Conservation (phyloP, 805 yeast genomes). For the Zygosaccharomyces gambellarensis region DNA sequence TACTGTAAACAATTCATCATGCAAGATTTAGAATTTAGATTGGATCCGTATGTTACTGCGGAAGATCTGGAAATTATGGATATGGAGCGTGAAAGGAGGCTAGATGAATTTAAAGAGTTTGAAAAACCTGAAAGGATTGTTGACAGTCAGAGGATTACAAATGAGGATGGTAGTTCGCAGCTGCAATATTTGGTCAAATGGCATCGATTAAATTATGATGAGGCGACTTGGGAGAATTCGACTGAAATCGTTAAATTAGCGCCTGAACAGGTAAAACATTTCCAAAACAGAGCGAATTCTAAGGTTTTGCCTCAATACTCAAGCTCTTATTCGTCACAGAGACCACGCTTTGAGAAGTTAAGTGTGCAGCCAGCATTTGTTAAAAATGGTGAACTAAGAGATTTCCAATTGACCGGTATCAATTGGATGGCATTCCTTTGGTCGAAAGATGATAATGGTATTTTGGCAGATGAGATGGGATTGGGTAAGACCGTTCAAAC, state of each 20-base stretch:
- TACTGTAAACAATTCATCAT: conserved; percentile 75
- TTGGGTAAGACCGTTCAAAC: conserved; percentile 97
- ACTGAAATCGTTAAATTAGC: conserved; percentile 77
- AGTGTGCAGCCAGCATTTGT: conserved; percentile 82
- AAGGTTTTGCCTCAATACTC: conserved; percentile 80
- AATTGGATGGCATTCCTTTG: conserved; percentile 99
- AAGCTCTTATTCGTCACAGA: conserved; percentile 57
- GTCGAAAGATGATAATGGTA: conserved; percentile 97
- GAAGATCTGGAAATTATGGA: conserved; percentile 95
- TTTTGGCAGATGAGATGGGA: conserved; percentile 98
- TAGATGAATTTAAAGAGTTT: conserved; percentile 79
- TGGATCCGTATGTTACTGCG: conserved; percentile 75
- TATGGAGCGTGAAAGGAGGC: conserved; percentile 75
- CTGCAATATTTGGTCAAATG: conserved; percentile 87
- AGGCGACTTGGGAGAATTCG: conserved; percentile 95
- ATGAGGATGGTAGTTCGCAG: conserved; percentile 52
- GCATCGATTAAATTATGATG: conserved; percentile 90
- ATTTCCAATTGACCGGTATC: conserved; percentile 95
- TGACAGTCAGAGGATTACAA: conserved; percentile 66
- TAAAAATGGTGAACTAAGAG: conserved; percentile 87
- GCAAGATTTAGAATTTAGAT: conserved; percentile 67
- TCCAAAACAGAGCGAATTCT: conserved; percentile 74
- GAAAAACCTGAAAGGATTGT: conserved; percentile 87
- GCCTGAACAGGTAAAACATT: conserved; percentile 77
- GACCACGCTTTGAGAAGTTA: conserved; percentile 89